phyloP scores from a whole-genome alignment of 371 early-diverging fungal genomes.

The Hamiltosporidium tvaerminnensis region DNA sequence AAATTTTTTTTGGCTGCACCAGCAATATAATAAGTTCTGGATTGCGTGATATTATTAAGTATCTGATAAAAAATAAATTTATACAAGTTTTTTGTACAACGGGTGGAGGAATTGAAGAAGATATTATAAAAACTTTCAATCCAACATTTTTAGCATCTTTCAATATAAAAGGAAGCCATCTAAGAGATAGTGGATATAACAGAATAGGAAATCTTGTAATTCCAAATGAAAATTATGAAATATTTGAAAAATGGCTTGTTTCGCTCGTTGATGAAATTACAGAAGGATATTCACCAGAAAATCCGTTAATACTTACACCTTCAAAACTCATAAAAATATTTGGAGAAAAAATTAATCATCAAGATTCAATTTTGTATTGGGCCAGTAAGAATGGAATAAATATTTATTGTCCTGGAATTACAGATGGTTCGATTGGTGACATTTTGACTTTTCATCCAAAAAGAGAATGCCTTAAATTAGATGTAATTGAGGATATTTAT shows the following conservation, averaged over 20 bases:
- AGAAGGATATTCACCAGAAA: slow-evolving; percentile 52
- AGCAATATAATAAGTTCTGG: slow-evolving; percentile 90
- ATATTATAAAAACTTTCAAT: slow-evolving; percentile 87
- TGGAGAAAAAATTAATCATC: slow-evolving; percentile 78
- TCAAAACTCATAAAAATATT: slow-evolving; percentile 73
- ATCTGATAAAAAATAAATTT: slow-evolving; percentile 61
- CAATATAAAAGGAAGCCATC: slow-evolving; percentile 59
- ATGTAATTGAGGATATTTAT: slow-evolving; percentile 80
- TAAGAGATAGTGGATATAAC: slow-evolving; percentile 78
- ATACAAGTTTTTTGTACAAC: slow-evolving; percentile 79
- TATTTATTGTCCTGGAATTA: slow-evolving; percentile 89
- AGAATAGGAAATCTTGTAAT: slow-evolving; percentile 92
- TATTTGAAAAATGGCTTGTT: slow-evolving; percentile 88
- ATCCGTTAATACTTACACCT: slow-evolving; percentile 66
- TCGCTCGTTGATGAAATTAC: slow-evolving; percentile 73
- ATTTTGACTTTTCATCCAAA: slow-evolving; percentile 91
- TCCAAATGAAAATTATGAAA: slow-evolving; percentile 93
- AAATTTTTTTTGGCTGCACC: slow-evolving; percentile 86
- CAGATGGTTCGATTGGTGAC: slow-evolving; percentile 93
- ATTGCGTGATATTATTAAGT: slow-evolving; percentile 75
- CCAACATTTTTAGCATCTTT: slow-evolving; percentile 76
- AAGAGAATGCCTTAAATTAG: slow-evolving; percentile 77
- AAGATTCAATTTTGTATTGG: slow-evolving; percentile 90
- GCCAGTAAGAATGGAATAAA: slow-evolving; percentile 76
- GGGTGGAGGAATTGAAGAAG: slow-evolving; percentile 95